Conservation (phyloP, 495 filamentous ascomycete species). For the Penicillium soppii region DNA sequence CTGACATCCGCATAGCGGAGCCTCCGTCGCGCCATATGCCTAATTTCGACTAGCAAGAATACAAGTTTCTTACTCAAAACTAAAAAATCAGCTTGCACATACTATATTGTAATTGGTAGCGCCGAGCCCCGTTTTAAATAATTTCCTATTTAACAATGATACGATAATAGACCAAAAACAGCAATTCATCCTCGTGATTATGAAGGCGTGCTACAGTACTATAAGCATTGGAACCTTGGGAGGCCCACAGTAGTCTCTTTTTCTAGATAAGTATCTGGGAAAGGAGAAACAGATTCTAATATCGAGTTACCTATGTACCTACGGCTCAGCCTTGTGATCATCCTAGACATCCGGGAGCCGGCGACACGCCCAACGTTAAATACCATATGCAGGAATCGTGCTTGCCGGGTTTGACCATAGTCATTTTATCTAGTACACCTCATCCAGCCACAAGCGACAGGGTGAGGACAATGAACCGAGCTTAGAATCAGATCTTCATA, state of each 20-base stretch:
- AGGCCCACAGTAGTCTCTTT: neutral
- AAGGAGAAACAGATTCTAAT: no score
- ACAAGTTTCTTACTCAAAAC: neutral
- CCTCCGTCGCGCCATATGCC: constrained; percentile 1
- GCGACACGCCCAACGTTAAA: neutral
- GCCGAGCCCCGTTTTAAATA: neutral
- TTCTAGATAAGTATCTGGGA: neutral
- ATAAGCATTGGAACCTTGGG: no score
- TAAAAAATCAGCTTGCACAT: neutral
- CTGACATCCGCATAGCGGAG: constrained; percentile 1
- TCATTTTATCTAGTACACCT: no score
- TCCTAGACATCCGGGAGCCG: neutral
- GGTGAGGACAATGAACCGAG: no score
- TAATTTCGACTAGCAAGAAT: constrained; percentile 2
- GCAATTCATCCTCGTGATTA: neutral
- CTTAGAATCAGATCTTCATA: neutral
- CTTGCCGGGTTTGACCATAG: no score
- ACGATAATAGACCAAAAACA: neutral
- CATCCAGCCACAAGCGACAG: no score
- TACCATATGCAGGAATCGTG: no score
- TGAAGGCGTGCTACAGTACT: neutral
- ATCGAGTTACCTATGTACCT: no score
- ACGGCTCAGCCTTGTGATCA: neutral
- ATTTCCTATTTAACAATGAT: neutral
- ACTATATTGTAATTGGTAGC: neutral